Evolutionary conservation across 1,139 yeast genomes (phyloP).

Genomic region (Scheffersomyces lignicola): DNA sequence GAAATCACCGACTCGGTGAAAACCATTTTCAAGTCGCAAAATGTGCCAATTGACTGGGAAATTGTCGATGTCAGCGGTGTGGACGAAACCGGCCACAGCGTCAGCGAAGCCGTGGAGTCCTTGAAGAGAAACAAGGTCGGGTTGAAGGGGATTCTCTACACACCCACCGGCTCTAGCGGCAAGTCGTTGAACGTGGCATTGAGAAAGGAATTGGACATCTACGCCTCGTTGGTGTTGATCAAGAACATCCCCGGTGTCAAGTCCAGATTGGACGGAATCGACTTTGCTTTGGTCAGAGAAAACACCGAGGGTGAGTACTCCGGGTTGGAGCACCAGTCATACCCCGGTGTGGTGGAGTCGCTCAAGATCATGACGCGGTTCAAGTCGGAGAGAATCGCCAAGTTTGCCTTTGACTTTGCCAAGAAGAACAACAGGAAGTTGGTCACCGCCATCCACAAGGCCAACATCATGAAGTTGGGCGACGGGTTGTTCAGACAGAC

Average conservation of each 20-base stretch:
- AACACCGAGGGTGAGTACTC: slow-evolving; percentile 98
- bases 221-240: slow-evolving; percentile 89
- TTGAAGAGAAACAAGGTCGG: slow-evolving; percentile 97
- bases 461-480: slow-evolving; percentile 98
- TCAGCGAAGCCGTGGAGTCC: slow-evolving; percentile 86
- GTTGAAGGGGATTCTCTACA: slow-evolving; percentile 91
- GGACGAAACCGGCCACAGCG: slow-evolving; percentile 54
- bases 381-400: slow-evolving; percentile 96
- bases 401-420: slow-evolving; percentile 96
- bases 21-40: slow-evolving; percentile 80
- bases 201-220: slow-evolving; percentile 93
- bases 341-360: slow-evolving; percentile 97
- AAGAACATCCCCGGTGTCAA: slow-evolving; percentile 94
- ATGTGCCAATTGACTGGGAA: slow-evolving; percentile 94
- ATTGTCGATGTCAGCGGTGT: slow-evolving; percentile 85
- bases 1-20: slow-evolving; percentile 94
- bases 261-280: slow-evolving; percentile 84
- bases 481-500: slow-evolving; percentile 97
- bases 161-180: slow-evolving; percentile 65
- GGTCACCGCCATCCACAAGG: slow-evolving; percentile 98
- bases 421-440: slow-evolving; percentile 85
- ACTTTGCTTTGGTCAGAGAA: slow-evolving; percentile 94
- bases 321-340: slow-evolving; percentile 96
- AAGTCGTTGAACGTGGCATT: slow-evolving; percentile 90
- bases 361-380: slow-evolving; percentile 91